Evolutionary conservation across 2,329 filamentous ascomycete species (phyloP).

Genomic region (Nemania diffusa): DNA sequence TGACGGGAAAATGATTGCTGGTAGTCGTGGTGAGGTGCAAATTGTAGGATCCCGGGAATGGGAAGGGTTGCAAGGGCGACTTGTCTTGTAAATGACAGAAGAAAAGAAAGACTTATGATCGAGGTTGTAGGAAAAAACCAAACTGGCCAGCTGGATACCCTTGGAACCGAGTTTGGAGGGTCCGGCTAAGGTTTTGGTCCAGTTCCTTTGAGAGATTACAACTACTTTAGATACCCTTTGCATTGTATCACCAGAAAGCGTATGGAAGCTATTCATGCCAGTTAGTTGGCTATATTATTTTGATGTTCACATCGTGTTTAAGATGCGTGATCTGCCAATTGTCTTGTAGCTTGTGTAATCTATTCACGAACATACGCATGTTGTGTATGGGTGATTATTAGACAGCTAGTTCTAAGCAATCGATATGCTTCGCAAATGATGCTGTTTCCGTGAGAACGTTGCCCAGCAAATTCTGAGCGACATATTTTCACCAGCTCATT

Average conservation of each 20-base stretch:
- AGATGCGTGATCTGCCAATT: neutral
- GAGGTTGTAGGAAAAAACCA: constrained; percentile 12
- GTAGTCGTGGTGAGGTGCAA: constrained; percentile 55
- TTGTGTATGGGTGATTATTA: neutral
- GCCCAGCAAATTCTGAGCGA: constrained; percentile 9
- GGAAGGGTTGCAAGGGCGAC: constrained; percentile 63
- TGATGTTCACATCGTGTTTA: constrained; percentile 1
- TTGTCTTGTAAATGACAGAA: constrained; percentile 35
- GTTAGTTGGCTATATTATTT: constrained; percentile 20
- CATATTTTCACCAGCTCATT: constrained; percentile 36
- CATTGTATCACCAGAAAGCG: constrained; percentile 34
- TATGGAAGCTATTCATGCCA: constrained; percentile 18
- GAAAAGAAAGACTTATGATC: constrained; percentile 7
- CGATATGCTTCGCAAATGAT: constrained; percentile 4
- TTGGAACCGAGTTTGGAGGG: neutral
- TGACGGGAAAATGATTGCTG: constrained; percentile 57
- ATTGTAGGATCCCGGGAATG: constrained; percentile 66
- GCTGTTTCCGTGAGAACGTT: neutral
- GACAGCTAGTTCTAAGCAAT: neutral
- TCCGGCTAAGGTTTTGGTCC: neutral
- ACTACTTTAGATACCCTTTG: constrained; percentile 39
- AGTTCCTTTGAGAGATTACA: constrained; percentile 13
- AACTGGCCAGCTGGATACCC: constrained; percentile 8
- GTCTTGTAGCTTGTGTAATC: constrained; percentile 10
- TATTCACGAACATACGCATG: constrained; percentile 2